Evolutionary conservation across 106 monocot genomes (phyloP), one percentile per base, ranked within the genome.

Genomic region (Gastrodia elata): DNA sequence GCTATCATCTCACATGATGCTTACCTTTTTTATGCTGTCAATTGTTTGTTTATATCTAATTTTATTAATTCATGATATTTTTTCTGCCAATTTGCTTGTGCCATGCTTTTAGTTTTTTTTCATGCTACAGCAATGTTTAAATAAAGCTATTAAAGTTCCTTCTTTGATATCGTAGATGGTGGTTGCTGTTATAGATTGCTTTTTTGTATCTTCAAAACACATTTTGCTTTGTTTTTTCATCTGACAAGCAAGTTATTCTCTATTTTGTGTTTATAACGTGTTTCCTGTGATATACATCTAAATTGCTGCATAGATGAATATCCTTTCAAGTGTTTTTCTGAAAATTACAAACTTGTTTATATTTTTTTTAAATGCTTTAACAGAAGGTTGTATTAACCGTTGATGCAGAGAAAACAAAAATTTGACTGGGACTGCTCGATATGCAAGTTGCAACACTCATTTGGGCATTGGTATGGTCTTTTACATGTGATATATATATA

Each of bases 401-500:
- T 77, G 59, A 9, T 52, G 10, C 81, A 97, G 96, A 73, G 96
- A 97, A 65, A 87, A 97, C 58, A 97, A 92, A 79, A 92, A 84
- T 58, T 80, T 97, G 34, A 97, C 90, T 75, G 96, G 96, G 9
- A 97, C 96, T 68, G 96, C 96, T 76, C 83, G 96, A 1, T 97
- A 97, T 90, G 92, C 96, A 74, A 97, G 96, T 78, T 90, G 89
- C 77, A 92, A 97, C 68, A 97, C 96, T 74, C 96, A 97, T 84
- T 84, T 92, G 38, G 96, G 92, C 52, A 87, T 97, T 69, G 96
- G 96, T 90, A 88, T 80, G 80, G 61, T 20, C 5, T n/a, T 28
- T 20, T 28, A 64, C 64, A 42, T 20, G 20, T 70, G 10, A 42
- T 25, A n/a, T n/a, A n/a, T n/a, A n/a, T n/a, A n/a, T n/a, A n/a